phyloP scores from a whole-genome alignment of 371 early-diverging fungal species.

The Mortierella sp. region DNA sequence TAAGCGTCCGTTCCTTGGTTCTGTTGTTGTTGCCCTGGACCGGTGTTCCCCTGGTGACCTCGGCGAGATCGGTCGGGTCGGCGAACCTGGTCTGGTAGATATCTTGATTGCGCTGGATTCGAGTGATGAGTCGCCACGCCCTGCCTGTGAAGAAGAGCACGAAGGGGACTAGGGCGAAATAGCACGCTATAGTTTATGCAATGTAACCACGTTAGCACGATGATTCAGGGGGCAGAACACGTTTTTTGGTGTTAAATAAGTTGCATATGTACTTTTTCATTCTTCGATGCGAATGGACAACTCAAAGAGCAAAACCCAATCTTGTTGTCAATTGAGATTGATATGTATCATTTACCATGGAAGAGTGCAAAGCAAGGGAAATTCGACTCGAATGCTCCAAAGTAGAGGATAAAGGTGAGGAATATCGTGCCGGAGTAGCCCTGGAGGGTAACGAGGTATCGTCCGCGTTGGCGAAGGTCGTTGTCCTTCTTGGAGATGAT shows the following conservation, averaged over 20 bases:
- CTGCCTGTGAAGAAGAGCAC: slow-evolving; percentile 37
- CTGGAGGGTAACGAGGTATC: slow-evolving; percentile 45
- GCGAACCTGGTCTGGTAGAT: slow-evolving; percentile 47
- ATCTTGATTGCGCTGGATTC: slow-evolving; percentile 41
- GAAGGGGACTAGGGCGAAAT: slow-evolving; percentile 35
- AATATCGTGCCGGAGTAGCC: slow-evolving; percentile 27
- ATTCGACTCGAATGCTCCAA: slow-evolving; percentile 31
- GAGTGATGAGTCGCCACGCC: slow-evolving; percentile 49
- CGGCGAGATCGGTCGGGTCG: slow-evolving; percentile 37
- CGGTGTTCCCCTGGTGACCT: not conserved
- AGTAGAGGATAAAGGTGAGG: slow-evolving; percentile 18
- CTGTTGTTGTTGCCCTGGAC: not conserved
- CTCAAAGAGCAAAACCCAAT: too few relatives aligned
- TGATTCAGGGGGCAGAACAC: not conserved
- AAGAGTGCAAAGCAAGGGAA: slow-evolving; percentile 41
- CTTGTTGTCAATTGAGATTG: too few relatives aligned
- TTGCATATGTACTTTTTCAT: too few relatives aligned
- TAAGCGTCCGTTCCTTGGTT: not conserved
- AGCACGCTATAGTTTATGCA: slow-evolving; percentile 5
- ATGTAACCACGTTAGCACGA: not conserved
- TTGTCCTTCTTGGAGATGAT: slow-evolving; percentile 43
- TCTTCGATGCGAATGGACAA: not conserved
- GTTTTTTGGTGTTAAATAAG: not conserved
- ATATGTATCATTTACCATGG: slow-evolving; percentile 19
- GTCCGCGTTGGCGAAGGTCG: slow-evolving; percentile 55